Conservation (phyloP, 164 flowering plant genomes). For the Taxillus chinensis region DNA sequence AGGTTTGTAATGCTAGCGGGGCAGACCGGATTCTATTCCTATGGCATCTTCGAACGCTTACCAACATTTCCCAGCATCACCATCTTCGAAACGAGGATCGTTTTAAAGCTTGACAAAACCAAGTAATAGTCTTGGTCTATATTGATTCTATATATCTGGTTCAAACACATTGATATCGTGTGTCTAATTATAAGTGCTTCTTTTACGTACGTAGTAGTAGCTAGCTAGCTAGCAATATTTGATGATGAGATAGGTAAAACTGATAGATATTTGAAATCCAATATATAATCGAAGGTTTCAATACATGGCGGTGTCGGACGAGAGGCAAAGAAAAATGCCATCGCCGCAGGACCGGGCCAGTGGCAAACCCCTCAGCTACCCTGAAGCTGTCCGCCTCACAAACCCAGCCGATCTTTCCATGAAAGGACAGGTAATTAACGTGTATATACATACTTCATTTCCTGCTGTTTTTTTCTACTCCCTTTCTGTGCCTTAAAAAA, state of each 20-base stretch:
- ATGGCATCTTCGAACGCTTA: slow-evolving; percentile 33
- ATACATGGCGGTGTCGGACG: slow-evolving; percentile 57
- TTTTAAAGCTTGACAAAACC: slow-evolving; percentile 38
- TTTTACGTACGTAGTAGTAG: too few relatives aligned
- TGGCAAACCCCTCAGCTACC: slow-evolving; percentile 31
- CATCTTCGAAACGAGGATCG: slow-evolving; percentile 32
- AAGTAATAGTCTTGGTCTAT: slow-evolving; percentile 12
- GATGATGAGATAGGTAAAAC: too few relatives aligned
- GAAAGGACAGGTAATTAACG: slow-evolving; percentile 35
- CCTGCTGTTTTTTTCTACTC: too few relatives aligned
- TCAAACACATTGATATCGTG: too few relatives aligned
- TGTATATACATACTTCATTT: too few relatives aligned
- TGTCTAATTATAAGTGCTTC: too few relatives aligned
- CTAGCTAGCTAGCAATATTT: too few relatives aligned
- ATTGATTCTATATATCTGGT: too few relatives aligned
- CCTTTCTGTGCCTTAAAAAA: too few relatives aligned
- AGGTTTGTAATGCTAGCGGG: slow-evolving; percentile 38
- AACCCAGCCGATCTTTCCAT: slow-evolving; percentile 23
- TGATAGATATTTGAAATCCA: too few relatives aligned
- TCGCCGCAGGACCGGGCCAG: slow-evolving; percentile 22
- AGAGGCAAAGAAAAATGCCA: slow-evolving; percentile 47
- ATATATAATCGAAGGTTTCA: slow-evolving; percentile 33
- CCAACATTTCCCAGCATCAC: slow-evolving; percentile 28
- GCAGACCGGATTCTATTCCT: slow-evolving; percentile 37
- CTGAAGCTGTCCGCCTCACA: slow-evolving; percentile 44